Evolutionary conservation across 805 yeast species (phyloP), one percentile per base, ranked within the genome.

Genomic region (Schizosaccharomyces cryophilus): DNA sequence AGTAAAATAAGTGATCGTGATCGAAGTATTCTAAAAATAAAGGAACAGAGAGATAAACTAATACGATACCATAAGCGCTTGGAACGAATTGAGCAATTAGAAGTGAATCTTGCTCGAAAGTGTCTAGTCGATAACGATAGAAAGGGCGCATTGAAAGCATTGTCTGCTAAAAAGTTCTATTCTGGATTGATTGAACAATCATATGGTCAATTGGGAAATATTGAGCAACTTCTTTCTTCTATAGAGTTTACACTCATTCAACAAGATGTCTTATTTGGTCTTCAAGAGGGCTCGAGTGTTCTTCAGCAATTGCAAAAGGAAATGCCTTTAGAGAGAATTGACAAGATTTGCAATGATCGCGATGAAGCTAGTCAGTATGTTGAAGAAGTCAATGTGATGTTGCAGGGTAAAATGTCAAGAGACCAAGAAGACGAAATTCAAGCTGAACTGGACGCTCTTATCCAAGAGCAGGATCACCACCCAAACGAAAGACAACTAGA

Each of bases 201-300:
- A 0, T 84, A 82, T 47, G 80, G 78, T 54, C 98, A 93, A 71
- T 73, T 89, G 38, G 83, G 82, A 62, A 84, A 85, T 47, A 71
- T 93, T 45, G 96, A 90, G 69, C 78, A 80, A 63, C 77, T 93
- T 69, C 84, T 87, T 7, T 78, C 81, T 26, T 82, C 82, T 6
- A 84, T 93, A 45, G 97, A 93, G 71, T 88, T 87, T 73, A 90
- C 95, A 67, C 72, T 87, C 62, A 82, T 93, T 40, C 97, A 93
- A 69, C 80, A 81, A 64, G 95, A 88, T 66, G 88, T 93, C 54
- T 65, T 89, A 3, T 78, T 78, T 62, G 96, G 96, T 0, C 73
- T 93, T 38, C 77, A 82, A 65, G 82, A 84, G 65, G 97, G 98
- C 29, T 88, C 85, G 67, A 72, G 76, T 60, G 86, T 87, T 13